Evolutionary conservation across 2,329 filamentous ascomycete genomes (phyloP).

Genomic region (Fusarium agapanthi): DNA sequence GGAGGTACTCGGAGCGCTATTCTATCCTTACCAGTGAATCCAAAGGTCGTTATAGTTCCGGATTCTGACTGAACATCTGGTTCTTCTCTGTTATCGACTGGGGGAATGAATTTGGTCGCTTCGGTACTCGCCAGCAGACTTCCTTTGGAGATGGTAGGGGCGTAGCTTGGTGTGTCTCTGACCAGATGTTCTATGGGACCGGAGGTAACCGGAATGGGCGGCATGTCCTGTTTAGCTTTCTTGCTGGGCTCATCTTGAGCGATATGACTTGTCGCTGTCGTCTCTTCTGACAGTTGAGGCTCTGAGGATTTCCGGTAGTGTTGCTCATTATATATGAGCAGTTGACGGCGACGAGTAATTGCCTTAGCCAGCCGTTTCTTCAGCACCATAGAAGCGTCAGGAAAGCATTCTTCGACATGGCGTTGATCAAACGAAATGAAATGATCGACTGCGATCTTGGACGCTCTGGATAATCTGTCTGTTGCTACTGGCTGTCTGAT

Average conservation of each 20-base stretch:
- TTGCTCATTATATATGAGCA: not conserved
- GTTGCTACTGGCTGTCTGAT: not conserved
- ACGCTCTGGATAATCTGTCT: not conserved
- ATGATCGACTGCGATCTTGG: not conserved
- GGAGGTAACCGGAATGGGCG: not conserved
- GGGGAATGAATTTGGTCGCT: not conserved
- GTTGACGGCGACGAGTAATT: not conserved
- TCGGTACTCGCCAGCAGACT: not conserved
- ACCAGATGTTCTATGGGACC: no score
- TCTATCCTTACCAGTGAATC: not conserved
- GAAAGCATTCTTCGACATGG: not conserved
- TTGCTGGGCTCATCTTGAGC: not conserved
- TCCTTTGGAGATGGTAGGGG: not conserved
- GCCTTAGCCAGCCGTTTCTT: not conserved
- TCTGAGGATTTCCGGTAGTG: not conserved
- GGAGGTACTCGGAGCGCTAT: not conserved
- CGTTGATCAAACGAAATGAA: not conserved
- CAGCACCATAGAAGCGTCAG: fast-evolving
- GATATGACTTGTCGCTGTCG: fast-evolving
- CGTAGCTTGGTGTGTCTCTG: not conserved
- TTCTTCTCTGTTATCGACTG: not conserved
- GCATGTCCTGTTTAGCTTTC: not conserved
- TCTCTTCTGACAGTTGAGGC: not conserved
- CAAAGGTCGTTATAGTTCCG: not conserved
- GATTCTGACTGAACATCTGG: not conserved